A percentile compares a stretch with the other conserved stretches of the same genome.
These are phyloP conservation scores for Umbelopsis ramanniana DNA, from an alignment of 192 early-diverging fungal genomes.

Conservation along the genomic window DNA sequence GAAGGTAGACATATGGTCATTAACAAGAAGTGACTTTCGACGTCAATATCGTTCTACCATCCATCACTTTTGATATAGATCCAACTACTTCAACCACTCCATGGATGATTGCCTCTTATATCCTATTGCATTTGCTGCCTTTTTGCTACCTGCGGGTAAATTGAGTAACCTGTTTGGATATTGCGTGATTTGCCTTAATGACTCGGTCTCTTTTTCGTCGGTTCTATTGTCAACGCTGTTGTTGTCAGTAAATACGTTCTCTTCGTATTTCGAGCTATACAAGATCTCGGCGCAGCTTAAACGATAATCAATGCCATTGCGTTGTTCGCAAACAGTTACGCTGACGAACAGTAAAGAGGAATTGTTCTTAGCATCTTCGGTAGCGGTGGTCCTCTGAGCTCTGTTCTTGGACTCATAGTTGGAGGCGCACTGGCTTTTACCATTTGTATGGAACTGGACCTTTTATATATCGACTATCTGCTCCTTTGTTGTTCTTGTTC, in stretches of 20 bases:
- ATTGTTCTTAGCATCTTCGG: conserved; percentile 39
- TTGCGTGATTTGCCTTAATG: conserved; percentile 36
- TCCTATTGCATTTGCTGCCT: conserved; percentile 37
- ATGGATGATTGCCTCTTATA: conserved; percentile 33
- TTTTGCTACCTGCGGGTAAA: conserved; percentile 34
- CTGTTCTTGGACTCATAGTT: conserved; percentile 34
- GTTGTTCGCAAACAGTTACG: too few relatives aligned
- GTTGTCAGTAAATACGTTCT: conserved; percentile 40
- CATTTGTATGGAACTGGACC: conserved; percentile 44
- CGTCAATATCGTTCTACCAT: too few relatives aligned
- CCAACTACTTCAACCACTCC: too few relatives aligned
- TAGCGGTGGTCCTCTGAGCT: not conserved
- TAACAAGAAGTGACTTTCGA: too few relatives aligned
- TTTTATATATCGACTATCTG: conserved; percentile 46
- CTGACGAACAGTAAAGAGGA: too few relatives aligned
- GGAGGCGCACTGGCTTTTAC: conserved; percentile 43
- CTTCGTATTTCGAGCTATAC: conserved; percentile 45
- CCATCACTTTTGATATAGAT: too few relatives aligned
- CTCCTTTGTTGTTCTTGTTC: conserved; percentile 34
- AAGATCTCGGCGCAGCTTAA: conserved; percentile 44
- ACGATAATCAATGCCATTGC: too few relatives aligned
- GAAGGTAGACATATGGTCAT: too few relatives aligned
- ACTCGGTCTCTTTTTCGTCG: conserved; percentile 38
- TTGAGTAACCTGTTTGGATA: conserved; percentile 44
- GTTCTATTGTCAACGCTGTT: conserved; percentile 43